Evolutionary conservation across 164 flowering plant species (phyloP).

Genomic region (Nymphaea colorata): DNA sequence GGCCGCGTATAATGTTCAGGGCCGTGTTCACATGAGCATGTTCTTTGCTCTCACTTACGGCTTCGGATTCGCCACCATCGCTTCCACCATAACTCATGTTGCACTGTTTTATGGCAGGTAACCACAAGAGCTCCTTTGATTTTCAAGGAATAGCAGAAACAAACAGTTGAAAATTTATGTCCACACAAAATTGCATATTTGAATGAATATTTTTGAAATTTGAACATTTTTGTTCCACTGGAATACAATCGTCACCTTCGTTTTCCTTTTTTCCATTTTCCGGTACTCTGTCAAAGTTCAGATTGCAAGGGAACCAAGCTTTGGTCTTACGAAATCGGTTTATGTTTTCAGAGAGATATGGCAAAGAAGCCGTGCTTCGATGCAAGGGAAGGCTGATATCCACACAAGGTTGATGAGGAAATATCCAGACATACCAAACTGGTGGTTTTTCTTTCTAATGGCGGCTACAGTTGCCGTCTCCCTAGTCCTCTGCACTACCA

Average conservation of each 20-base stretch:
- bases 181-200: no score
- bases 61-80: slow-evolving; percentile 46
- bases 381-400: slow-evolving; percentile 36
- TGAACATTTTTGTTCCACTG: no score
- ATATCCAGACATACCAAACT: slow-evolving; percentile 48
- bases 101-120: slow-evolving; percentile 52
- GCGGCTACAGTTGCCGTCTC: slow-evolving; percentile 25
- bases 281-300: no score
- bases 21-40: slow-evolving; percentile 29
- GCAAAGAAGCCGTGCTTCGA: slow-evolving; percentile 18
- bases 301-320: no score
- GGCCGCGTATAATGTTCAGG: slow-evolving; percentile 20
- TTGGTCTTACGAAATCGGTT: no score
- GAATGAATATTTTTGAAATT: no score
- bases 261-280: no score
- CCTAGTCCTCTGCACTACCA: slow-evolving; percentile 42
- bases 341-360: slow-evolving; percentile 34
- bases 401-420: slow-evolving; percentile 72
- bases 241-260: no score
- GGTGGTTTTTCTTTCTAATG: slow-evolving; percentile 62
- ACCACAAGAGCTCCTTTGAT: not conserved
- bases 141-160: no score
- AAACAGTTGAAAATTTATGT: no score
- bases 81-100: slow-evolving; percentile 48
- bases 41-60: slow-evolving; percentile 50